Base-by-base conservation (phyloP, 331 rosid genomes). In the Pyracantha coccinea region DNA sequence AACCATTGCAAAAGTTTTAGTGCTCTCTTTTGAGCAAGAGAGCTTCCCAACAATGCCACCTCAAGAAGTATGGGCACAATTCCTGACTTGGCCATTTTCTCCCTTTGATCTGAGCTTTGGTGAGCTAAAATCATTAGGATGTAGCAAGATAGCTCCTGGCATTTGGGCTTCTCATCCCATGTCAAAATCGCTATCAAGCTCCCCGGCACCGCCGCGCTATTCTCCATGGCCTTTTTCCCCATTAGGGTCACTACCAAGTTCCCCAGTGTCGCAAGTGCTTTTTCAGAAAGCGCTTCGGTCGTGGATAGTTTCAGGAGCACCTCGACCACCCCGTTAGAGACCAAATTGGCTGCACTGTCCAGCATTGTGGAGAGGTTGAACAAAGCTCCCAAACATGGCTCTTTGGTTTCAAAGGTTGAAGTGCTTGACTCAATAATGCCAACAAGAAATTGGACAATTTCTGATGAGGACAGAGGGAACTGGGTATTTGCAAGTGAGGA, bases 61-160 rank as follows among this genome's bases (percentile, higher is more conserved):
- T 89, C 96, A 73, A 95, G 88, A 60, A 95, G 96, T 23, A 83
- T 82, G 9, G 75, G 76, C 59, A 95, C 96, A 77, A 92, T 92
- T 69, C 98, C 96, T 3, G 89, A 89, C 61, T 78, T 50, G 3
- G 81, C 81, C 98, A 95, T 92, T 79, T 92, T 92, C 55, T 81
- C 83, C 59, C 97, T 91, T 70, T 90, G 99, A 45, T 85, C 75
- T 52, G 93, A 79, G 75, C 99, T 92, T 66, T 92, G 99, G 75
- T 95, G 97, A 19, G 97, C 98, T 6, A 95, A 83, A 65, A 95
- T 89, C 99, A 92, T 95, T 57, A 95, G 71, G 77, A 95, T 81
- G 78, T 92, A 92, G 76, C 86, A 90, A 1, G 99, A 92, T 4
- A 88, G 77, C 41, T 95, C 99, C 63, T 88, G 91, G 79, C 97